A percentile compares a stretch with the other conserved stretches of the same genome.
phyloP scores from a whole-genome alignment of 257 asterid species.

The Datura wrightii region DNA sequence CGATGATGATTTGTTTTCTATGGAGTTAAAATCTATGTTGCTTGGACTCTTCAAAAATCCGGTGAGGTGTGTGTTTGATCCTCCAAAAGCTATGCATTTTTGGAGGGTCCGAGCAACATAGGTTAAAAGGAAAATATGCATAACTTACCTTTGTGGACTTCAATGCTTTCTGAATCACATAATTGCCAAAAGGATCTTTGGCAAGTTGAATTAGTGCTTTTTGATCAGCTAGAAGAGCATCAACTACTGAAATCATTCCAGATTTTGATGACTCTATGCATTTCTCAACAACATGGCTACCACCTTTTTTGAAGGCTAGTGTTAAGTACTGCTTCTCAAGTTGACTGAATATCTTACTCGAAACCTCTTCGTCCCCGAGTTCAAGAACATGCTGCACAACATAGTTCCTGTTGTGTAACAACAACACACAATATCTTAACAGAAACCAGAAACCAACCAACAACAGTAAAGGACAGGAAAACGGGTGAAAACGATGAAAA shows the following conservation, averaged over 20 bases:
- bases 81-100: no score
- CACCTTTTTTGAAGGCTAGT: conserved; percentile 22
- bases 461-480: neutral
- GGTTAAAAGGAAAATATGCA: no score
- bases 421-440: neutral
- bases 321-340: conserved; percentile 10
- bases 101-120: no score
- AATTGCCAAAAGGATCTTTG: conserved; percentile 22
- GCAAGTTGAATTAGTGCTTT: conserved; percentile 4
- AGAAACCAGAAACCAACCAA: neutral
- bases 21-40: no score
- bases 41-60: no score
- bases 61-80: no score
- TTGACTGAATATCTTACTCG: conserved; percentile 9
- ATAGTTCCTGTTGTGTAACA: conserved; percentile 23
- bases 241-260: conserved; percentile 15
- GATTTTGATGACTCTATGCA: neutral
- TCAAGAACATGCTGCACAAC: conserved; percentile 28
- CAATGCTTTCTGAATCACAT: conserved; percentile 31
- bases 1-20: no score
- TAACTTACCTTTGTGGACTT: conserved; percentile 24
- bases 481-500: neutral
- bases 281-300: conserved; percentile 28
- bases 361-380: conserved; percentile 14
- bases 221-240: neutral